These are phyloP conservation scores for Cyphellophora attinorum DNA, from an alignment of 2,329 filamentous ascomycete species.

Conservation along the genomic window DNA sequence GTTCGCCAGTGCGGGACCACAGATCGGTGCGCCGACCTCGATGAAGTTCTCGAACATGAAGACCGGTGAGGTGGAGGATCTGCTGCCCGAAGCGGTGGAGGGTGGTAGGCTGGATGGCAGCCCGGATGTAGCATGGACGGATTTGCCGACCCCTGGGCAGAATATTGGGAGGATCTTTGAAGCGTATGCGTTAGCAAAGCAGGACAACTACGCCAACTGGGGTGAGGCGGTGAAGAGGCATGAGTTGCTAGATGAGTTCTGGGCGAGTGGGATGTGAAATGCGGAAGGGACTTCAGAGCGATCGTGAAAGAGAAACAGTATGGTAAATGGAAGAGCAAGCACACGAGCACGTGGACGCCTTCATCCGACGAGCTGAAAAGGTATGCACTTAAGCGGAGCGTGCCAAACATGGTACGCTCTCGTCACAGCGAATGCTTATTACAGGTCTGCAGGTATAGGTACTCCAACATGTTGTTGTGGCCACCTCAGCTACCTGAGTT, in stretches of 20 bases:
- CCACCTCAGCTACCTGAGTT: no score
- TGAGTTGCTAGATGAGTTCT: slow-evolving; percentile 33
- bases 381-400: no score
- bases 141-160: slow-evolving; percentile 34
- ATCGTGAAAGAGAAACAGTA: slow-evolving; percentile 2
- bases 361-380: no score
- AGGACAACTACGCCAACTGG: slow-evolving; percentile 35
- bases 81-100: slow-evolving; percentile 28
- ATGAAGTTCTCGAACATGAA: slow-evolving; percentile 43
- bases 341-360: no score
- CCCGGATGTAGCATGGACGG: slow-evolving; percentile 40
- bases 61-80: slow-evolving; percentile 32
- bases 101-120: no score
- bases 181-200: slow-evolving; percentile 34
- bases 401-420: no score
- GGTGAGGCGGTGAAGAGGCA: slow-evolving; percentile 38
- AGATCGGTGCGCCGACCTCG: slow-evolving; percentile 31
- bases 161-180: slow-evolving; percentile 51
- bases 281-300: not conserved
- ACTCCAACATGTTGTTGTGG: no score
- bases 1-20: slow-evolving; percentile 25
- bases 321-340: no score
- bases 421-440: no score
- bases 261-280: slow-evolving; percentile 5
- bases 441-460: no score